phyloP scores from a whole-genome alignment of 805 yeast genomes.

The Dipodascus geniculatus region DNA sequence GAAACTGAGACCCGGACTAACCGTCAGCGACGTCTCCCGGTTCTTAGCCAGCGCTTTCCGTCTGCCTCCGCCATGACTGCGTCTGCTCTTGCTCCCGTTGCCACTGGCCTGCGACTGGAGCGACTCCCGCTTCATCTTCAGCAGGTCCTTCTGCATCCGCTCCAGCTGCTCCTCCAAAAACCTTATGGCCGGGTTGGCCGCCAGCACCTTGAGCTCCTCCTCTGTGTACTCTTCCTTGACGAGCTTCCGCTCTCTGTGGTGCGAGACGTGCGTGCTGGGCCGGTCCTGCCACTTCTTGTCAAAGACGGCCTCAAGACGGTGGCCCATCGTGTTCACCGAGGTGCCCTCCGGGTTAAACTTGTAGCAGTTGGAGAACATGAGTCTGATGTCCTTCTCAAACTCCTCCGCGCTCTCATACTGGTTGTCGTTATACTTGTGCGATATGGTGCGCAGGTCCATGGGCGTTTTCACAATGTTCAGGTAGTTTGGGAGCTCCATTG shows the following conservation, averaged over 20 bases:
- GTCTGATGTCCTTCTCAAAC: slow-evolving; percentile 69
- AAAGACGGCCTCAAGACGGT: slow-evolving; percentile 73
- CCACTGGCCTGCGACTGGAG: background rate
- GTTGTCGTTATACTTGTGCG: slow-evolving; percentile 69
- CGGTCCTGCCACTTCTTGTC: slow-evolving; percentile 80
- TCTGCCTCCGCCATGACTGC: background rate
- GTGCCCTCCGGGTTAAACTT: slow-evolving; percentile 94
- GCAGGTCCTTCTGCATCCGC: slow-evolving; percentile 77
- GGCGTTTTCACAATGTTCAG: slow-evolving; percentile 79
- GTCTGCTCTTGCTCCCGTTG: background rate
- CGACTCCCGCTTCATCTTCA: slow-evolving; percentile 42
- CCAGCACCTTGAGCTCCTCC: slow-evolving; percentile 34
- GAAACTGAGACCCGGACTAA: background rate
- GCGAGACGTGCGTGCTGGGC: slow-evolving; percentile 32
- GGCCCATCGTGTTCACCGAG: slow-evolving; percentile 93
- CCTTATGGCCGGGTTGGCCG: slow-evolving; percentile 82
- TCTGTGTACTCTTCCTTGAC: slow-evolving; percentile 29
- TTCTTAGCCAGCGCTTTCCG: background rate
- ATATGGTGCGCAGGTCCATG: slow-evolving; percentile 86
- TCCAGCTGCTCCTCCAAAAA: slow-evolving; percentile 78
- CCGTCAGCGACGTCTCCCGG: background rate
- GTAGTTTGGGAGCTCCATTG: slow-evolving; percentile 84
- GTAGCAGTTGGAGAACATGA: slow-evolving; percentile 83
- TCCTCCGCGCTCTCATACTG: slow-evolving; percentile 83
- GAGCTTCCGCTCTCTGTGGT: slow-evolving; percentile 18